Base-by-base conservation (phyloP, 169 alveolate genomes). In the Besnoitia besnoiti region DNA sequence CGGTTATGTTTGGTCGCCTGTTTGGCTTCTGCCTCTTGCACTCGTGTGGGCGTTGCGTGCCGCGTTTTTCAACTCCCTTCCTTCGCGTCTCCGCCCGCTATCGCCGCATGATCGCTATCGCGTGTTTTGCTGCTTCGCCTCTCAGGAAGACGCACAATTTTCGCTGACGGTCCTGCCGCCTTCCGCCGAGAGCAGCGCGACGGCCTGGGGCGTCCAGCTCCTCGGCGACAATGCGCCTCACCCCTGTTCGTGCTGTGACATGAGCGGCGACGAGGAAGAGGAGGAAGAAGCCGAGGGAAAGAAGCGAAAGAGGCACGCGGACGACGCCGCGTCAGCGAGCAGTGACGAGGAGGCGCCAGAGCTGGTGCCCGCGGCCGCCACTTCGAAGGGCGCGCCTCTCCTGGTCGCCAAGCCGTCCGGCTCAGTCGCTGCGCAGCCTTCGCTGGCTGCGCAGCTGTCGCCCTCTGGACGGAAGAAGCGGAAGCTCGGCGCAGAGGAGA, bases 111-210 rank as follows among this genome's bases (percentile, higher is more conserved):
- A 14, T 49, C 55, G 5, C 55, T 49, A 27, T 55, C 73, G 16
- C 30, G 8, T 21, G 73, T 12, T 55, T 16, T 55, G 10, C 0
- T 55, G 35, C 73, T 27, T 55, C 27, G 73, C 14, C 55, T 49
- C 55, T n/a, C 92, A 89, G 92, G 92, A 89, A 75, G 92, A 89
- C 77, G 87, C 55, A 0, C 88, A 89, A 55, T 67, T 89, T 24
- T 73, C 75, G 50, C 39, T 73, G 50, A 76, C 40, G 59, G 49
- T 73, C 27, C 0, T 55, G 73, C n/a, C n/a, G n/a, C 27, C 73
- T 55, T 10, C 73, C 27, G 84, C 84, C 39, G 73, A 75, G 21
- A 4, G 39, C 51, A 37, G 27, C 19, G 33, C 55, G 37, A 19
- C 12, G 39, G 42, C 19, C 35, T 85, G 91, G 91, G 44, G 51